These are phyloP conservation scores for Fusarium sp. DNA, from an alignment of 2,329 filamentous ascomycete species.

Conservation along the genomic window DNA sequence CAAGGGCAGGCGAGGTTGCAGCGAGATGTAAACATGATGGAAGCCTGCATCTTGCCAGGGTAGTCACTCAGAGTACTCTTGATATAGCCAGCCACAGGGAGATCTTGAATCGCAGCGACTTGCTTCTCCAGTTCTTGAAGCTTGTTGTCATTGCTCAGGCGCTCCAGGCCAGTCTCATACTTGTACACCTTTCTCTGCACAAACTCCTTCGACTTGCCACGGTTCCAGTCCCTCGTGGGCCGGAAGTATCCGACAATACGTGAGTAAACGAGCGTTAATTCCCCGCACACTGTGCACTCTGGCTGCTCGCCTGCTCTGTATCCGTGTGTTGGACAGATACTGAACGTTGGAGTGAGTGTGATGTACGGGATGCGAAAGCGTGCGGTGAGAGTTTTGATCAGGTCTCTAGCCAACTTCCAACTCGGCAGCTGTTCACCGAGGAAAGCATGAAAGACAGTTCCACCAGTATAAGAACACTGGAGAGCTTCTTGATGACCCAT, in stretches of 20 bases:
- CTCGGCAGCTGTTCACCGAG: conserved; percentile 32
- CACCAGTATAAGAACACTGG: conserved; percentile 39
- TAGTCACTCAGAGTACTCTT: conserved; percentile 39
- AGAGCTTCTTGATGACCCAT: conserved; percentile 34
- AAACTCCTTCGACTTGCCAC: conserved; percentile 37
- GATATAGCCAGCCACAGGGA: conserved; percentile 36
- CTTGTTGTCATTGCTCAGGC: rapidly evolving
- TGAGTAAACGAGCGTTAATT: conserved; percentile 33
- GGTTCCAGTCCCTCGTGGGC: conserved; percentile 39
- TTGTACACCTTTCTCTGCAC: conserved; percentile 26
- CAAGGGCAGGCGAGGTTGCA: conserved; percentile 40
- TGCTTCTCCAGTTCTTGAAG: conserved; percentile 12
- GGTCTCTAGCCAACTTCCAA: conserved; percentile 34
- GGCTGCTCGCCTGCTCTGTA: conserved; percentile 34
- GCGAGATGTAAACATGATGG: conserved; percentile 40
- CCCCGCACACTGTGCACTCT: conserved; percentile 16
- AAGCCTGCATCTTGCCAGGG: conserved; percentile 37
- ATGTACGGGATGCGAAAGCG: conserved; percentile 38
- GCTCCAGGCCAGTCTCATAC: background rate
- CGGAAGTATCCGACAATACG: conserved; percentile 40
- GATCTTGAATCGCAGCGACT: conserved; percentile 16
- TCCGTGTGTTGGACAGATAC: conserved; percentile 36
- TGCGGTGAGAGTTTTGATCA: conserved; percentile 34
- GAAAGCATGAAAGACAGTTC: conserved; percentile 40
- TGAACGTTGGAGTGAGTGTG: conserved; percentile 39